Evolutionary conservation across 164 flowering plant species (phyloP).

Genomic region (Chimonanthus salicifolius): DNA sequence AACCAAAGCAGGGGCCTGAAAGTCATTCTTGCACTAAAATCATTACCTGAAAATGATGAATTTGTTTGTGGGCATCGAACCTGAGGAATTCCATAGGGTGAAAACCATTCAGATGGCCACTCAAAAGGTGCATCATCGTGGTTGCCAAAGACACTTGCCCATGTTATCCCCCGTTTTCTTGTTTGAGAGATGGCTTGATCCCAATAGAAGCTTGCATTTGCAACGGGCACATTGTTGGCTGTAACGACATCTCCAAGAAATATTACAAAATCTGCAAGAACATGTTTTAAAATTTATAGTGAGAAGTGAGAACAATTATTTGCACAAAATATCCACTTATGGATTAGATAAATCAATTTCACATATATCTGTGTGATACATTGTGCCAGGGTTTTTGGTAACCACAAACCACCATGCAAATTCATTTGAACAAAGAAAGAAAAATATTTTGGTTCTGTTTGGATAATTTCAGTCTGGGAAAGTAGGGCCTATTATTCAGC

Average conservation of each 20-base stretch:
- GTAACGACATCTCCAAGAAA: constrained; percentile 89
- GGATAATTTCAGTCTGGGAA: no score
- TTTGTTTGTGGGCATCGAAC: constrained; percentile 30
- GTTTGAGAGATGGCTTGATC: constrained; percentile 71
- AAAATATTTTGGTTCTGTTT: no score
- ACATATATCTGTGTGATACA: neutral
- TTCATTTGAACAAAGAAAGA: no score
- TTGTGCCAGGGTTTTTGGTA: neutral
- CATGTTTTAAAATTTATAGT: neutral
- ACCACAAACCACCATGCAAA: no score
- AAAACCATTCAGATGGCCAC: constrained; percentile 94
- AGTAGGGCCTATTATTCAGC: no score
- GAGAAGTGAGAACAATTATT: neutral
- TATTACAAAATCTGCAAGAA: constrained; percentile 60
- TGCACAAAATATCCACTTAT: neutral
- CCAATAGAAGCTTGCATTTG: constrained; percentile 86
- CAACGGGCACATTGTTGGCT: constrained; percentile 62
- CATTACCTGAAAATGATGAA: neutral
- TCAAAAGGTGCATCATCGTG: constrained; percentile 81
- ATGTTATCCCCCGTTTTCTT: constrained; percentile 61
- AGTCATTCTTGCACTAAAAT: neutral
- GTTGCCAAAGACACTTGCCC: constrained; percentile 79
- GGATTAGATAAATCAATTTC: neutral
- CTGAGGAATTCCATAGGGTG: constrained; percentile 58
- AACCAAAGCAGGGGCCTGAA: neutral